Evolutionary conservation across 495 filamentous ascomycete species (phyloP).

Genomic region (Podospora bellae-mahoneyi): DNA sequence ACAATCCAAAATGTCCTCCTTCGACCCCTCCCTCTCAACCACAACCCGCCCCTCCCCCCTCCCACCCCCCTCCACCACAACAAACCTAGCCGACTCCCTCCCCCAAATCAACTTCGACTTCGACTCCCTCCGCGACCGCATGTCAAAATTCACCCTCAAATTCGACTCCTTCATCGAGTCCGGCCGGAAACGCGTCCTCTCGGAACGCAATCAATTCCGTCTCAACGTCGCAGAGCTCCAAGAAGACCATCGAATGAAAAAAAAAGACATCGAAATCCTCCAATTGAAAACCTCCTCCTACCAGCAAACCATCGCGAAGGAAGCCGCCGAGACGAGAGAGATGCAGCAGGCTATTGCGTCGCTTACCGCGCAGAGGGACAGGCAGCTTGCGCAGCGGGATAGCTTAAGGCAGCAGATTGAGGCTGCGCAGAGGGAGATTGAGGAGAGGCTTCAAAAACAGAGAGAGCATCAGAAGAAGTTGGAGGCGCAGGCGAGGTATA

Average conservation of each 20-base stretch:
- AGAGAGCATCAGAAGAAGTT: conserved; percentile 56
- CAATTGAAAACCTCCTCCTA: conserved; percentile 72
- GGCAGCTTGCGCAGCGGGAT: conserved; percentile 68
- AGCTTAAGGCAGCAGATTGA: conserved; percentile 73
- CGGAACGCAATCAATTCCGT: conserved; percentile 90
- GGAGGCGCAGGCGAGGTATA: conserved; percentile 76
- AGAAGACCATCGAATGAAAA: conserved; percentile 87
- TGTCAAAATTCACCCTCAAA: conserved; percentile 85
- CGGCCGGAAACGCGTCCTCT: conserved; percentile 80
- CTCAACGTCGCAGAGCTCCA: conserved; percentile 86
- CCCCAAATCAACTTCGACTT: conserved; percentile 94
- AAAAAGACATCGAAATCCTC: conserved; percentile 80
- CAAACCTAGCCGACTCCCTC: conserved; percentile 66
- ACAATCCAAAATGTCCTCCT: conserved; percentile 57
- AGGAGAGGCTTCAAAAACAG: conserved; percentile 50
- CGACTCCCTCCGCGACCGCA: conserved; percentile 89
- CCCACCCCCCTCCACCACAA: conserved; percentile 50
- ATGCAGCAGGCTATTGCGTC: conserved; percentile 77
- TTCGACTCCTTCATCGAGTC: conserved; percentile 95
- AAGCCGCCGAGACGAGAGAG: conserved; percentile 81
- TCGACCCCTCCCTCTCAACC: conserved; percentile 73
- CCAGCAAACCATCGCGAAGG: conserved; percentile 76
- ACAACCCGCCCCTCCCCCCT: conserved; percentile 77
- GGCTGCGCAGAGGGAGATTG: conserved; percentile 66
- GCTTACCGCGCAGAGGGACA: conserved; percentile 71